Evolutionary conservation across 1,139 yeast genomes (phyloP).

Genomic region (Lodderomyces elongisporus): DNA sequence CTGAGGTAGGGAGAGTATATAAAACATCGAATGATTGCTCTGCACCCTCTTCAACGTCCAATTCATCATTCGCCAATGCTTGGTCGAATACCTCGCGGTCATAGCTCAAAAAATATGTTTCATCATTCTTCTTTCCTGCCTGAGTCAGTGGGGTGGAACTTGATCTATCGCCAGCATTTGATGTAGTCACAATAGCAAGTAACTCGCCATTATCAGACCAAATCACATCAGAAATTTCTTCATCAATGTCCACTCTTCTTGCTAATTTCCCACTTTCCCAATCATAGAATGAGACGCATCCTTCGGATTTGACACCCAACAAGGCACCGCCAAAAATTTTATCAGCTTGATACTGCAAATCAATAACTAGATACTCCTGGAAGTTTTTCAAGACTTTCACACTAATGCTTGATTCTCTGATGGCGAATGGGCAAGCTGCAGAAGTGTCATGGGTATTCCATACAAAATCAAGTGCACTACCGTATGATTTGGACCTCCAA

Average conservation of each 20-base stretch:
- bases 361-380: slow-evolving; percentile 66
- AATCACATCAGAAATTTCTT: slow-evolving; percentile 68
- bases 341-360: slow-evolving; percentile 69
- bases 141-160: slow-evolving; percentile 13
- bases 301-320: slow-evolving; percentile 75
- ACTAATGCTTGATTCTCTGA: slow-evolving; percentile 62
- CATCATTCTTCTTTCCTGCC: slow-evolving; percentile 39
- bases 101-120: slow-evolving; percentile 77
- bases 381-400: slow-evolving; percentile 79
- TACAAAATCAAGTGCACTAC: slow-evolving; percentile 83
- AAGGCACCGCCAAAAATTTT: slow-evolving; percentile 83
- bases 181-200: slow-evolving; percentile 66
- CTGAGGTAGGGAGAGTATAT: slow-evolving; percentile 66
- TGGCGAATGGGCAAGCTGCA: slow-evolving; percentile 73
- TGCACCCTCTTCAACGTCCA: slow-evolving; percentile 81
- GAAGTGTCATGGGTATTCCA: slow-evolving; percentile 80
- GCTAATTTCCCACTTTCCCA: slow-evolving; percentile 88
- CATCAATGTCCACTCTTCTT: slow-evolving; percentile 72
- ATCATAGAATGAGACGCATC: slow-evolving; percentile 82
- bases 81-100: slow-evolving; percentile 62
- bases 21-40: slow-evolving; percentile 82
- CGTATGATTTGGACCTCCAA: slow-evolving; percentile 95
- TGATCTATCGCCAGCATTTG: slow-evolving; percentile 20
- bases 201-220: slow-evolving; percentile 96
- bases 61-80: slow-evolving; percentile 53